Conservation (phyloP, 2,329 filamentous ascomycete genomes). For the Ceratocystiopsis brevicomis region DNA sequence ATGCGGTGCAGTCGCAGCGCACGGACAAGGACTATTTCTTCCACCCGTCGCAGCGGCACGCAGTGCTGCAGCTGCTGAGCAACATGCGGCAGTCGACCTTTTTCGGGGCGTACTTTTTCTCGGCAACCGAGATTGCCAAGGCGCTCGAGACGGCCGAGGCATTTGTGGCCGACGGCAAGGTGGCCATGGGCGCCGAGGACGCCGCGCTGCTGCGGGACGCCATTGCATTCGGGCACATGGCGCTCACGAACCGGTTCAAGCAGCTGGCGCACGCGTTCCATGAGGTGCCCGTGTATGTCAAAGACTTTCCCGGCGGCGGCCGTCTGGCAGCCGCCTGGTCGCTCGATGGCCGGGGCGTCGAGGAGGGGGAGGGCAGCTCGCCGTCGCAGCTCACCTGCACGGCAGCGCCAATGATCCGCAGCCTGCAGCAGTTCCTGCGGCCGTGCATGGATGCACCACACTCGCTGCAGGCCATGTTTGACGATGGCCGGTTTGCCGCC, state of each 20-base stretch:
- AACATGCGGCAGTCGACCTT: conserved; percentile 75
- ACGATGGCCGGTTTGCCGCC: conserved; percentile 23
- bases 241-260: conserved; percentile 44
- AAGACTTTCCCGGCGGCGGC: conserved; percentile 43
- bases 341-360: conserved; percentile 21
- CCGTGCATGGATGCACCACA: conserved; percentile 24
- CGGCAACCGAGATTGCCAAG: conserved; percentile 38
- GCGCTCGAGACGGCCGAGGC: conserved; percentile 46
- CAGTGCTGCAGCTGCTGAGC: conserved; percentile 47
- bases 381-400: conserved; percentile 20
- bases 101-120: conserved; percentile 64
- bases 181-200: conserved; percentile 43
- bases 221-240: conserved; percentile 42
- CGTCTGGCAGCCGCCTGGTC: conserved; percentile 41
- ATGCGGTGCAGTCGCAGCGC: conserved; percentile 73
- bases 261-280: conserved; percentile 48
- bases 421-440: conserved; percentile 33
- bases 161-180: conserved; percentile 45
- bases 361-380: conserved; percentile 13
- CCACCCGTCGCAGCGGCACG: conserved; percentile 50
- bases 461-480: conserved; percentile 27
- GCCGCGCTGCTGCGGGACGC: conserved; percentile 39
- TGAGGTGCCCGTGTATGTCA: conserved; percentile 58
- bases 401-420: conserved; percentile 29
- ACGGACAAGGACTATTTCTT: conserved; percentile 79